Evolutionary conservation across 2,329 filamentous ascomycete species (phyloP).

Genomic region (Pyricularia sp.): DNA sequence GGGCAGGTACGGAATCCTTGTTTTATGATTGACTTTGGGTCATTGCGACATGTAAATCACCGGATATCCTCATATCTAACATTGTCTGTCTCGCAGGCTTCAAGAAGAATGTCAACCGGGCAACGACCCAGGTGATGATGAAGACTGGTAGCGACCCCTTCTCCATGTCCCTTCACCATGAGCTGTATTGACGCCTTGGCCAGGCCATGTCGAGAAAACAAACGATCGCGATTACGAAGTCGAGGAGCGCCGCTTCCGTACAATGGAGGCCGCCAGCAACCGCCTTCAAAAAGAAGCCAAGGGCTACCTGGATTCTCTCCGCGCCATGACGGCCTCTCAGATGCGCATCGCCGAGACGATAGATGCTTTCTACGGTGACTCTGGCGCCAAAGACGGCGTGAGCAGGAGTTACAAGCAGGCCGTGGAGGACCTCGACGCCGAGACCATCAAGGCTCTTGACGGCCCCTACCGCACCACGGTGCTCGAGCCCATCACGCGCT

Average conservation of each 20-base stretch:
- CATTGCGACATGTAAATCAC: background rate
- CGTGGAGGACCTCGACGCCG: conserved; percentile 92
- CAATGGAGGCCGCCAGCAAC: conserved; percentile 90
- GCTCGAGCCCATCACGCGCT: conserved; percentile 87
- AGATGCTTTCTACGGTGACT: conserved; percentile 97
- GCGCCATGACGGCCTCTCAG: conserved; percentile 98
- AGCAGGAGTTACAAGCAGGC: conserved; percentile 97
- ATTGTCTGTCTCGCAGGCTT: conserved; percentile 45
- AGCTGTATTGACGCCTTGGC: conserved; percentile 15
- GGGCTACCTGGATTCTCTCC: conserved; percentile 90
- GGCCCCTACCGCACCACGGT: conserved; percentile 93
- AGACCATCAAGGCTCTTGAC: conserved; percentile 97
- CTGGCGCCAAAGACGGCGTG: conserved; percentile 88
- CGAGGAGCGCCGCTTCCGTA: conserved; percentile 91
- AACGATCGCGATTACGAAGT: conserved; percentile 99
- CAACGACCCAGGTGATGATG: conserved; percentile 99
- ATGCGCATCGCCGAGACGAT: conserved; percentile 99
- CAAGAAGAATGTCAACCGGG: conserved; percentile 97
- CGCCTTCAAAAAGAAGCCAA: conserved; percentile 96
- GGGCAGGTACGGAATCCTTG: conserved; percentile 28
- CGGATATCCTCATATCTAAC: background rate
- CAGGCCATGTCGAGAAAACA: conserved; percentile 91
- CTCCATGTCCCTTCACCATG: background rate
- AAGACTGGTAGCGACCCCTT: conserved; percentile 62
- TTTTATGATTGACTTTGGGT: conserved; percentile 4